A percentile compares a stretch with the other conserved stretches of the same genome.
phyloP scores from a whole-genome alignment of 345 rosid genomes.

The Salix dunnii region DNA sequence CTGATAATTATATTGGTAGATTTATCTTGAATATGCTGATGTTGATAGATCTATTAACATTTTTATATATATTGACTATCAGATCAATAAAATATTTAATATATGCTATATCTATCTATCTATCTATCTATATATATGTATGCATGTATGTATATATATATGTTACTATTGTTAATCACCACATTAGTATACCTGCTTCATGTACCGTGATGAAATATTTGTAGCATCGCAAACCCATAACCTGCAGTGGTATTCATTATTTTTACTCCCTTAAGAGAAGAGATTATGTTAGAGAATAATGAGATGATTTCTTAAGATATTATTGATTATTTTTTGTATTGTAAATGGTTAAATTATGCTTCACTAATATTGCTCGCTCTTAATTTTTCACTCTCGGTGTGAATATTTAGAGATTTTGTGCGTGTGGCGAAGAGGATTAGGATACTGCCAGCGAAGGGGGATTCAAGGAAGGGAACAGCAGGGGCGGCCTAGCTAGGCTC shows the following conservation, averaged over 20 bases:
- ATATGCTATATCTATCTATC: not conserved
- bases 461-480: conserved; percentile 43
- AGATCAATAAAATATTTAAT: not conserved
- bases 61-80: too few relatives aligned
- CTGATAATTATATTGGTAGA: too few relatives aligned
- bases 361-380: not conserved
- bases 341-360: too few relatives aligned
- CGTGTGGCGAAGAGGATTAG: conserved; percentile 89
- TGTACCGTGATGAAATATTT: not conserved
- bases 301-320: too few relatives aligned
- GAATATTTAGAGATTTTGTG: conserved; percentile 64
- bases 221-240: not conserved
- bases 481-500: conserved; percentile 18
- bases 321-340: too few relatives aligned
- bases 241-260: not conserved
- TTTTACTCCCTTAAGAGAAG: too few relatives aligned
- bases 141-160: not conserved
- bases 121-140: too few relatives aligned
- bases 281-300: too few relatives aligned
- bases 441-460: conserved; percentile 69
- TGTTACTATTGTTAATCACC: not conserved
- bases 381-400: not conserved
- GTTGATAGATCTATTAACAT: not conserved
- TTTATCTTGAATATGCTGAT: too few relatives aligned
- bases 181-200: too few relatives aligned